These are phyloP conservation scores for Cutaneotrichosporon cutaneum DNA, from an alignment of 1,284 basidiomycete genomes.

Conservation along the genomic window DNA sequence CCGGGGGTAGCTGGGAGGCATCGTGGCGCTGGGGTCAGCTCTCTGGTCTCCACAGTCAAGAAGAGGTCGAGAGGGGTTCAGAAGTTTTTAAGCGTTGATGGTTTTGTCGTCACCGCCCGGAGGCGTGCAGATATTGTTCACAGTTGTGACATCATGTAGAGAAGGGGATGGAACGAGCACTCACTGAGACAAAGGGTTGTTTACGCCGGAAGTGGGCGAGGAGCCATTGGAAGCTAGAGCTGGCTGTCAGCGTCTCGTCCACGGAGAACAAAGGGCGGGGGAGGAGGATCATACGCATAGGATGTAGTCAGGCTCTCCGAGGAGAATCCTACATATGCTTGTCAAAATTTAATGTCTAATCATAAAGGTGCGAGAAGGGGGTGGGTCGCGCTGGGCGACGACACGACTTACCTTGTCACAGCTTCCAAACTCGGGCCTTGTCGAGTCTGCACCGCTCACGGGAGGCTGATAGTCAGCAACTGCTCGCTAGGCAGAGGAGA, in stretches of 20 bases:
- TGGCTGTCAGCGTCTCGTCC: slow-evolving; percentile 7
- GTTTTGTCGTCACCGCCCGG: slow-evolving; percentile 29
- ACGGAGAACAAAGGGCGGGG: neutral
- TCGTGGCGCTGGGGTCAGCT: slow-evolving; percentile 12
- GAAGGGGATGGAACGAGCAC: slow-evolving; percentile 3
- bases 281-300: slow-evolving; percentile 38
- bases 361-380: slow-evolving; percentile 26
- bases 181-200: neutral
- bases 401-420: slow-evolving; percentile 3
- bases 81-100: slow-evolving; percentile 28
- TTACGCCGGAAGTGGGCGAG: neutral
- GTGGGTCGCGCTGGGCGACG: neutral
- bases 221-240: neutral
- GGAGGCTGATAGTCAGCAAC: neutral
- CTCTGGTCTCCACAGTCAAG: neutral
- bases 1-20: slow-evolving; percentile 6
- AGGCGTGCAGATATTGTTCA: slow-evolving; percentile 32
- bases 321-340: slow-evolving; percentile 54
- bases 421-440: neutral
- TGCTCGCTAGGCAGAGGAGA: neutral
- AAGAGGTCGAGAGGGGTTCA: slow-evolving; percentile 9
- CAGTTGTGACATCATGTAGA: slow-evolving; percentile 24
- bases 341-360: slow-evolving; percentile 42
- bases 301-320: slow-evolving; percentile 47
- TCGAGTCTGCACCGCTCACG: neutral